Evolutionary conservation across 2,329 filamentous ascomycete species (phyloP), one percentile per base, ranked within the genome.

Genomic region (Clonostachys byssicola): DNA sequence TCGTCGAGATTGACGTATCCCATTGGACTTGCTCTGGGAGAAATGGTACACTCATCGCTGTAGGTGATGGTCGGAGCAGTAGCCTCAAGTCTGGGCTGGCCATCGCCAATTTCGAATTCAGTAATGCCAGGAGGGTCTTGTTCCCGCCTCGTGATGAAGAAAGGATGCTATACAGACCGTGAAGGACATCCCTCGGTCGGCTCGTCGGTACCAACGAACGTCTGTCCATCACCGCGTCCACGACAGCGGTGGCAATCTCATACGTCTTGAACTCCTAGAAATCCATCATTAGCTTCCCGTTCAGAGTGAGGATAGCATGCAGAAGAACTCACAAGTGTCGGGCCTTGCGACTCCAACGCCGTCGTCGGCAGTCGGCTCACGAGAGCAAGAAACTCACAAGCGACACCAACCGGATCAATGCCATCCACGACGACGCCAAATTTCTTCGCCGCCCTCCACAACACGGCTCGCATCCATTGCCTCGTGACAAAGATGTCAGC

Each of bases 381-480:
- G 5, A 70, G 58, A 5, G 61, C 58, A 16, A 77, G 52, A 20
- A 77, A 73, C 43, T 76, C 71, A 13, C 63, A 64, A 5, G 72
- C 72, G 40, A 75, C 73, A 14, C 67, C 59, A 4, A 76, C 60
- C 1, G 72, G 73, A 45, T 68, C 59, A 50, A 63, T 52, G 2
- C 54, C 49, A 33, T 56, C 49, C 39, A 62, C 50, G n/a, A 56
- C 58, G 10, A 64, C 63, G 4, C 60, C 60, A 48, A 61, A 62
- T 1, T 60, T 56, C 30, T 67, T 56, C 1, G 68, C 64, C 2
- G 69, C 62, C 14, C 71, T 64, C 73, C 72, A 77, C 13, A 75
- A 51, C 4, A 76, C 64, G 40, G 73, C 68, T 8, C 71, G 67
- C 73, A 77, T 76, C 73, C 73, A 77, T 42, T 75, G 72, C 2